These are phyloP conservation scores for Colletotrichum theobromicola DNA, from an alignment of 2,329 filamentous ascomycete genomes.

Conservation along the genomic window DNA sequence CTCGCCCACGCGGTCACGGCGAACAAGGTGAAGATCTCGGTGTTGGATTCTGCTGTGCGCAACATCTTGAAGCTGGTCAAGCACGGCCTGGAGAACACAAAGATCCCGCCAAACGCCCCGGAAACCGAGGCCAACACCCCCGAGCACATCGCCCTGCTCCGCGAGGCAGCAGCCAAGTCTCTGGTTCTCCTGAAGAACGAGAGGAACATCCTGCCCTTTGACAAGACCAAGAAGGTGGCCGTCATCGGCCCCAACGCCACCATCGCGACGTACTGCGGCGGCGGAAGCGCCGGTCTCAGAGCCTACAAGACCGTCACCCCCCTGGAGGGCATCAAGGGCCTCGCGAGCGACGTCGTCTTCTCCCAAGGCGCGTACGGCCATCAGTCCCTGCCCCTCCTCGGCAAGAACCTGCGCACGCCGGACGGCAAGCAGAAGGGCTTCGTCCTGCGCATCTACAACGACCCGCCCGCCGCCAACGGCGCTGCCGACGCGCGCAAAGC, in stretches of 20 bases:
- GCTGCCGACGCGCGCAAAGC: not conserved
- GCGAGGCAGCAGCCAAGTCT: slow-evolving; percentile 36
- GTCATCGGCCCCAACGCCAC: slow-evolving; percentile 61
- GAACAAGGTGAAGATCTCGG: slow-evolving; percentile 59
- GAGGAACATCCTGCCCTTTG: slow-evolving; percentile 64
- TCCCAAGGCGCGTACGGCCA: slow-evolving; percentile 33
- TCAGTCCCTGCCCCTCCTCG: slow-evolving; percentile 35
- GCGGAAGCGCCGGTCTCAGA: slow-evolving; percentile 35
- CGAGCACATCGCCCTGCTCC: slow-evolving; percentile 59
- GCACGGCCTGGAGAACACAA: slow-evolving; percentile 38
- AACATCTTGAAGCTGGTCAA: slow-evolving; percentile 42
- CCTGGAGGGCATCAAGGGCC: slow-evolving; percentile 32
- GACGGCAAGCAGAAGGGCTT: slow-evolving; percentile 27
- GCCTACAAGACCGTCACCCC: slow-evolving; percentile 35
- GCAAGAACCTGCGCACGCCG: slow-evolving; percentile 24
- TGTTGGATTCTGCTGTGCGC: slow-evolving; percentile 51
- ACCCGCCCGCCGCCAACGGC: slow-evolving; percentile 4
- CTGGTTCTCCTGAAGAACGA: slow-evolving; percentile 80
- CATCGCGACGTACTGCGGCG: slow-evolving; percentile 34
- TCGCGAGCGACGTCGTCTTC: slow-evolving; percentile 24
- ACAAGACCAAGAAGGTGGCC: slow-evolving; percentile 37
- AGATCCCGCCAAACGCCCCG: slow-evolving; percentile 57
- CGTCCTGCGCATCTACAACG: slow-evolving; percentile 30
- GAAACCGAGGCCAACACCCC: slow-evolving; percentile 62
- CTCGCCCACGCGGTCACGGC: slow-evolving; percentile 57